Conservation (phyloP, 2,329 filamentous ascomycete genomes). For the Aspergillus aculeatus region DNA sequence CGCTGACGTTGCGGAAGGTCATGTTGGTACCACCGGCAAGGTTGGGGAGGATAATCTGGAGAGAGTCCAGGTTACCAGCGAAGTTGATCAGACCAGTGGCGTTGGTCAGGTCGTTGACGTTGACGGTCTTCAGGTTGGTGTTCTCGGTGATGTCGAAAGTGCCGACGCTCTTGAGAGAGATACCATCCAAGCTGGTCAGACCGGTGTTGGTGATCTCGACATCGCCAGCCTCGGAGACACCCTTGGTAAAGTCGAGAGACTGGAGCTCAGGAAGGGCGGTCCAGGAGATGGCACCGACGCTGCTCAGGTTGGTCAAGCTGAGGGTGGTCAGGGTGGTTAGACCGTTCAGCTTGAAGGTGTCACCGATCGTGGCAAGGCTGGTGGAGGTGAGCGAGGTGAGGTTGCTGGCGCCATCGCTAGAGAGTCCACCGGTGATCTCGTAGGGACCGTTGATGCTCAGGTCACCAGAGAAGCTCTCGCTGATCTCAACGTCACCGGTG, state of each 20-base stretch:
- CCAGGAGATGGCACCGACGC: conserved; percentile 68
- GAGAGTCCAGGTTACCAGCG: conserved; percentile 72
- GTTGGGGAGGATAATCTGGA: conserved; percentile 73
- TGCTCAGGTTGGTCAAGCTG: conserved; percentile 62
- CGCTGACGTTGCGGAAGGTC: conserved; percentile 77
- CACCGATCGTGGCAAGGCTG: conserved; percentile 64
- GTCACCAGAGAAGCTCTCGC: conserved; percentile 53
- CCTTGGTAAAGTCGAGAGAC: conserved; percentile 58
- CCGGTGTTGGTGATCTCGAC: conserved; percentile 84
- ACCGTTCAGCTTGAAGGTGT: conserved; percentile 67
- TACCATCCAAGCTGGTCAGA: conserved; percentile 73
- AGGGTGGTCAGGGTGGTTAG: conserved; percentile 69
- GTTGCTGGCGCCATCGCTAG: conserved; percentile 54
- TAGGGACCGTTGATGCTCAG: conserved; percentile 63
- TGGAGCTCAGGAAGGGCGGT: conserved; percentile 67
- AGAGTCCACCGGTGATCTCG: conserved; percentile 59
- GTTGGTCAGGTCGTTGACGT: conserved; percentile 71
- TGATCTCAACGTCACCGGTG: conserved; percentile 67
- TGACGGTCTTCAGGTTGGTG: conserved; percentile 70
- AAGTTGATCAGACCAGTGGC: conserved; percentile 70
- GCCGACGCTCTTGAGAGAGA: conserved; percentile 72
- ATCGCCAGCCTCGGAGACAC: conserved; percentile 65
- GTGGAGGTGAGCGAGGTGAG: conserved; percentile 64
- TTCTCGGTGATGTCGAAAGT: conserved; percentile 89
- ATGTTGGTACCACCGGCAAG: conserved; percentile 76